Evolutionary conservation across 495 filamentous ascomycete species (phyloP).

Genomic region (Aspergillus ellipticus): DNA sequence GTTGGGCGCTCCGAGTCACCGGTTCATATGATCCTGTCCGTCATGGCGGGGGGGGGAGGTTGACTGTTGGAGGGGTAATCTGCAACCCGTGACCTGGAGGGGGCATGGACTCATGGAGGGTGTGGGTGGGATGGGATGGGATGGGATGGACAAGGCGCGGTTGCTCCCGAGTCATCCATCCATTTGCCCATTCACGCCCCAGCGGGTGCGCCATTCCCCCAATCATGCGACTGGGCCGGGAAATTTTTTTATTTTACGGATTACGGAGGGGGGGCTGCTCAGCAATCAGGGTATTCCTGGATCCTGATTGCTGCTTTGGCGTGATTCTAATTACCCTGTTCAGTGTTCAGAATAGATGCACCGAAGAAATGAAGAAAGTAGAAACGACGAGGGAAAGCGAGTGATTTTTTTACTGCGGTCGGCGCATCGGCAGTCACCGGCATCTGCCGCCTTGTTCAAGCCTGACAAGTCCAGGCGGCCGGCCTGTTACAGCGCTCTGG

Average conservation of each 20-base stretch:
- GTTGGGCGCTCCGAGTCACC: not conserved
- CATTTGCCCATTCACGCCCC: not conserved
- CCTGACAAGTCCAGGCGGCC: not conserved
- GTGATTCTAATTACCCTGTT: not conserved
- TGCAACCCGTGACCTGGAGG: not conserved
- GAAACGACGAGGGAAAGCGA: no score
- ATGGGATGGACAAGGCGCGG: not conserved
- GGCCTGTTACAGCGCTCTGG: not conserved
- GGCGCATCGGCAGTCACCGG: not conserved
- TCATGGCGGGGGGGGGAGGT: not conserved
- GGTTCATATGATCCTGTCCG: not conserved
- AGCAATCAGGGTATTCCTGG: not conserved
- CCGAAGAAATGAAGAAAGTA: no score
- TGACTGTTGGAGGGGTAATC: not conserved
- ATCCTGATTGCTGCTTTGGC: not conserved
- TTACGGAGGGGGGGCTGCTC: not conserved
- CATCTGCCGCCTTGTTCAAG: not conserved
- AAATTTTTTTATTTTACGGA: not conserved
- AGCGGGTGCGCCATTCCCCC: not conserved
- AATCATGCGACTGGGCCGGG: not conserved
- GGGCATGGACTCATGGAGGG: not conserved
- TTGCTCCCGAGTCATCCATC: constrained; percentile 5
- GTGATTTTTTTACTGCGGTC: no score
- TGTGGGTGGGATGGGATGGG: not conserved
- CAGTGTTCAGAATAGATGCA: not conserved